Percentiles rank a stretch among this genome's conserved stretches.
phyloP scores from a whole-genome alignment of 2,329 filamentous ascomycete genomes.

The Penicillium sp. region DNA sequence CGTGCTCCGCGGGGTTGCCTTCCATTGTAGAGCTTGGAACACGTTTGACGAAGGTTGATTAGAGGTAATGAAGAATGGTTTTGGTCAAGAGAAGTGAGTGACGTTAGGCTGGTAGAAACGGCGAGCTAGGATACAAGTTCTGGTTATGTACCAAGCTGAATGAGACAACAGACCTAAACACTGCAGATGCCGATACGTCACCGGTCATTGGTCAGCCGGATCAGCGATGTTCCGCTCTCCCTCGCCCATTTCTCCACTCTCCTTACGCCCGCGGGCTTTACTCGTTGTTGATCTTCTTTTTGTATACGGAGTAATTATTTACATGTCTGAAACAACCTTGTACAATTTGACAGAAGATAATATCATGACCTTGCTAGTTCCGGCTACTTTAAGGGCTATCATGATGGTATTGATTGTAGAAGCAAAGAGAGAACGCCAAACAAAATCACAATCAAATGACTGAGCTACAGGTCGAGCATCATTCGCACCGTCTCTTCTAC shows the following conservation, averaged over 20 bases:
- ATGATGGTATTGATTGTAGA: neutral
- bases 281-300: too few relatives aligned
- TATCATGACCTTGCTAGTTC: neutral
- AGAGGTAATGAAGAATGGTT: neutral
- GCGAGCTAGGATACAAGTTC: neutral
- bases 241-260: too few relatives aligned
- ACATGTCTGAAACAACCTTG: too few relatives aligned
- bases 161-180: constrained; percentile 4
- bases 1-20: constrained; percentile 36
- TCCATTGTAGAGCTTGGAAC: constrained; percentile 32
- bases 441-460: neutral
- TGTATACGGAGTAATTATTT: too few relatives aligned
- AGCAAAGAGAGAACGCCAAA: neutral
- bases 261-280: too few relatives aligned
- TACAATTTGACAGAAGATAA: neutral
- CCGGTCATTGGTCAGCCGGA: neutral
- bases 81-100: neutral
- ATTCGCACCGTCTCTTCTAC: neutral
- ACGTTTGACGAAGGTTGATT: neutral
- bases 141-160: neutral
- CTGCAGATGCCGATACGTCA: neutral
- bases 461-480: neutral
- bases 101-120: neutral
- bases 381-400: neutral
- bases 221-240: neutral